Evolutionary conservation across 208 protist genomes (phyloP).

Genomic region (Leishmania lainsoni): DNA sequence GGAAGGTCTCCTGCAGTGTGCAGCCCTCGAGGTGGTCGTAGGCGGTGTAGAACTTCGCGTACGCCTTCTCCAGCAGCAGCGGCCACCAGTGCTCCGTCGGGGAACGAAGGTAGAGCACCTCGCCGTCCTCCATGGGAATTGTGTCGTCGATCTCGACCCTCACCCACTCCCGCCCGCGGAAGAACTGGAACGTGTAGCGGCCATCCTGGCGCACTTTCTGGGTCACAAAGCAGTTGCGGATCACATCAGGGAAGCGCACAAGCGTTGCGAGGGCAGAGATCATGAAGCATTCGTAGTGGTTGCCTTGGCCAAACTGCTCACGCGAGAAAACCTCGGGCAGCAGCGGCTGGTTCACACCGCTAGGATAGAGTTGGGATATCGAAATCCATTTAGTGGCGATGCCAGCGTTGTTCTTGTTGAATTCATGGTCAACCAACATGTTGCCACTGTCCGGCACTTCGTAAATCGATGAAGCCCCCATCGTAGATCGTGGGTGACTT

Average conservation of each 20-base stretch:
- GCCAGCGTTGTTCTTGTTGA: conserved; percentile 55
- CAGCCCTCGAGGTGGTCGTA: conserved; percentile 80
- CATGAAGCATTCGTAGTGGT: conserved; percentile 89
- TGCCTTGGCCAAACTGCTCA: conserved; percentile 78
- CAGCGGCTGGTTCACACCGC: conserved; percentile 51
- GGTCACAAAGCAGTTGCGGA: conserved; percentile 83
- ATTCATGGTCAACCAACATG: conserved; percentile 67
- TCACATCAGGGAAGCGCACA: conserved; percentile 70
- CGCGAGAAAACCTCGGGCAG: conserved; percentile 61
- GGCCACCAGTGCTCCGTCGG: conserved; percentile 84
- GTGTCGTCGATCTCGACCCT: conserved; percentile 83
- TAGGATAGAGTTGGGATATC: conserved; percentile 70
- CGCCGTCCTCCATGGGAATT: conserved; percentile 60
- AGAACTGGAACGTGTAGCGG: conserved; percentile 87
- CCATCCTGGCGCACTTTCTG: conserved; percentile 79
- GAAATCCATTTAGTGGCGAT: conserved; percentile 61
- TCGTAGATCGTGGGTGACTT: not conserved
- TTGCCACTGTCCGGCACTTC: conserved; percentile 56
- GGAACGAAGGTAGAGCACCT: conserved; percentile 65
- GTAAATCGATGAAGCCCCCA: conserved; percentile 12
- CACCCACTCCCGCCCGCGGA: conserved; percentile 72
- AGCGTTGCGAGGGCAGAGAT: conserved; percentile 69
- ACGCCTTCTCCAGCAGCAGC: conserved; percentile 90
- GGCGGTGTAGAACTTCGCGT: conserved; percentile 87
- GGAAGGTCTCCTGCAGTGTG: conserved; percentile 75